Conservation (phyloP, 2,329 filamentous ascomycete genomes). For the Elsinoe perseae region DNA sequence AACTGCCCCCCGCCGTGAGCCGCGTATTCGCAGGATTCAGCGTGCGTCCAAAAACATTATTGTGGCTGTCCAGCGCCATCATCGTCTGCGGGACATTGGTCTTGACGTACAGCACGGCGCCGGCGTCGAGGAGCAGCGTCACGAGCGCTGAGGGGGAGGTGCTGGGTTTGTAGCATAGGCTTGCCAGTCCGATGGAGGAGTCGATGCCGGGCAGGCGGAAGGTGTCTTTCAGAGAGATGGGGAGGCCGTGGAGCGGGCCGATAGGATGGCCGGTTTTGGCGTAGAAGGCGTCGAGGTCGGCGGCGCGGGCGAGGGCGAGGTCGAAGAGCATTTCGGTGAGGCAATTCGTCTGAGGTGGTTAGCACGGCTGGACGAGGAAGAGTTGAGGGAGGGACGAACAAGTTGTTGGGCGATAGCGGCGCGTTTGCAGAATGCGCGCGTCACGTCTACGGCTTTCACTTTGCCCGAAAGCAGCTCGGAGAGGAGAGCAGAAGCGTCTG, state of each 20-base stretch:
- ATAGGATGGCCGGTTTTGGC: conserved; percentile 31
- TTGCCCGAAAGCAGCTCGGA: conserved; percentile 28
- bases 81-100: conserved; percentile 50
- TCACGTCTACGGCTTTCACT: conserved; percentile 33
- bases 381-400: neutral
- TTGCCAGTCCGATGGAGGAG: conserved; percentile 36
- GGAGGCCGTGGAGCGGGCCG: conserved; percentile 45
- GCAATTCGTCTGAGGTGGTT: conserved; percentile 33
- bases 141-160: conserved; percentile 36
- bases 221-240: conserved; percentile 44
- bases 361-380: neutral
- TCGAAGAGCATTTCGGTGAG: conserved; percentile 37
- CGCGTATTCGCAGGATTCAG: conserved; percentile 42
- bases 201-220: conserved; percentile 33
- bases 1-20: conserved; percentile 46
- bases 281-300: conserved; percentile 36
- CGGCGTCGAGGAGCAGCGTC: conserved; percentile 36
- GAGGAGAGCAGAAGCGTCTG: conserved; percentile 39
- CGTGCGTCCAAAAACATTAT: conserved; percentile 43
- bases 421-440: conserved; percentile 40
- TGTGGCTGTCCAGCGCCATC: conserved; percentile 46
- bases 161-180: conserved; percentile 37
- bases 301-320: conserved; percentile 33
- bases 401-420: conserved; percentile 42
- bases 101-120: conserved; percentile 46